These are phyloP conservation scores for Acanthamoeba castellanii DNA, from an alignment of 208 protist genomes.

Conservation along the genomic window DNA sequence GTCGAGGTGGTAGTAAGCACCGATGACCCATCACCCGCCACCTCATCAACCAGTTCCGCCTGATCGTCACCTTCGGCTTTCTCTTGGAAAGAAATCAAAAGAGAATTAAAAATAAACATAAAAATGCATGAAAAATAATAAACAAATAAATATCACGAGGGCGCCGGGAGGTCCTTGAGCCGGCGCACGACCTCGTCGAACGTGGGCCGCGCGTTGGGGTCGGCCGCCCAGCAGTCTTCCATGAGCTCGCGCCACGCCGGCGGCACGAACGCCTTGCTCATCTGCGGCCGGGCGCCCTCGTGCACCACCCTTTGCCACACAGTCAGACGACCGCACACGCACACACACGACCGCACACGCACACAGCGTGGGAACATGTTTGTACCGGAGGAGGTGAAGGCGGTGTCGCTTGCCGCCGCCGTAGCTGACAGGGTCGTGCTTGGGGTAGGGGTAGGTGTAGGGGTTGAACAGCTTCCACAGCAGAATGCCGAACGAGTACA, in stretches of 20 bases:
- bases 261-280: background rate
- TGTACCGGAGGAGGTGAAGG: slow-evolving; percentile 7
- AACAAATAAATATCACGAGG: background rate
- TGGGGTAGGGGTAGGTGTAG: slow-evolving; percentile 25
- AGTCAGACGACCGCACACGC: background rate
- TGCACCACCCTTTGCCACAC: slow-evolving; percentile 4
- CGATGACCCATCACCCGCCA: too few species aligned
- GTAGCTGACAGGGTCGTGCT: slow-evolving; percentile 17
- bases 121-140: background rate
- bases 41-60: too few species aligned
- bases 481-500: slow-evolving; percentile 64
- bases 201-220: slow-evolving; percentile 18
- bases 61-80: too few species aligned
- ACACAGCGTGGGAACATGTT: background rate
- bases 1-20: background rate
- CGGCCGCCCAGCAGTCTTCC: slow-evolving; percentile 57
- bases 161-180: background rate
- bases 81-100: too few species aligned
- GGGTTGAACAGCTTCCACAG: slow-evolving; percentile 74
- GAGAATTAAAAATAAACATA: too few species aligned
- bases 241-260: slow-evolving; percentile 66
- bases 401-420: slow-evolving; percentile 56
- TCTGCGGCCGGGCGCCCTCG: slow-evolving; percentile 8
- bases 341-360: background rate
- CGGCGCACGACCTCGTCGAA: slow-evolving; percentile 45